Percentiles rank a stretch among this genome's conserved stretches.
Conservation (phyloP, 139 green algal species). For the Closterium sp. region DNA sequence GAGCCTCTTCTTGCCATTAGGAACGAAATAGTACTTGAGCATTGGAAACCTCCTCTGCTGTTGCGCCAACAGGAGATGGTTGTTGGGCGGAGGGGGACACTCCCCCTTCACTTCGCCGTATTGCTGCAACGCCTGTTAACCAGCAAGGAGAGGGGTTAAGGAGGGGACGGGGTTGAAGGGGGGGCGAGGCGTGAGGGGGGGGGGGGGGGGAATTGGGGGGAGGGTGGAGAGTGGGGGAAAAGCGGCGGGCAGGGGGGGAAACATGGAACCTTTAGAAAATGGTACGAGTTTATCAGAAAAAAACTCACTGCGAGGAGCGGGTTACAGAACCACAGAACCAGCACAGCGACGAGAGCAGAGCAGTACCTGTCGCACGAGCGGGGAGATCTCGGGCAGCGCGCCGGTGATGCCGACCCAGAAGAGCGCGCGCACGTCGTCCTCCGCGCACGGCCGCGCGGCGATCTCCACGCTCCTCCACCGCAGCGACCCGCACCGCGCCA, state of each 20-base stretch:
- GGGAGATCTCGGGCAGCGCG: slow-evolving; percentile 17
- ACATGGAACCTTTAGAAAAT: background rate
- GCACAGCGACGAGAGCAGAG: background rate
- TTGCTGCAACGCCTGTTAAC: slow-evolving; percentile 33
- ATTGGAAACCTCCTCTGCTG: slow-evolving; percentile 9
- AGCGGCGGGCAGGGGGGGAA: background rate
- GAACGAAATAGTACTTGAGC: slow-evolving; percentile 45
- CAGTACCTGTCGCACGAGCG: slow-evolving; percentile 25
- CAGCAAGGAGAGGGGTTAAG: background rate
- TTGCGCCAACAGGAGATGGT: background rate
- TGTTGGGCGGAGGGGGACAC: slow-evolving; percentile 15
- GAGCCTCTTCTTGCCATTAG: slow-evolving; percentile 19
- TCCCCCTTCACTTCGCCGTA: slow-evolving; percentile 34
- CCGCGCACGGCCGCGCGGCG: slow-evolving; percentile 13
- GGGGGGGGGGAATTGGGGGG: no score
- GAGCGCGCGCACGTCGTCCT: slow-evolving; percentile 22
- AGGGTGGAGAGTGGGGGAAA: background rate
- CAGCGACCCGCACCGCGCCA: slow-evolving; percentile 5
- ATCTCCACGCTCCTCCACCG: slow-evolving; percentile 35
- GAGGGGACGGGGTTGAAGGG: background rate
- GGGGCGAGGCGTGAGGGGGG: no score
- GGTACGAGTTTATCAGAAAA: no score
- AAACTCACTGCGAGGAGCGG: no score
- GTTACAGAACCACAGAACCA: no score
- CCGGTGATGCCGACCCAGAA: slow-evolving; percentile 31